Percentiles rank a stretch among this genome's conserved stretches.
Evolutionary conservation across 768 basidiomycete genomes (phyloP).

Genomic region (Hypholoma sublateritium): DNA sequence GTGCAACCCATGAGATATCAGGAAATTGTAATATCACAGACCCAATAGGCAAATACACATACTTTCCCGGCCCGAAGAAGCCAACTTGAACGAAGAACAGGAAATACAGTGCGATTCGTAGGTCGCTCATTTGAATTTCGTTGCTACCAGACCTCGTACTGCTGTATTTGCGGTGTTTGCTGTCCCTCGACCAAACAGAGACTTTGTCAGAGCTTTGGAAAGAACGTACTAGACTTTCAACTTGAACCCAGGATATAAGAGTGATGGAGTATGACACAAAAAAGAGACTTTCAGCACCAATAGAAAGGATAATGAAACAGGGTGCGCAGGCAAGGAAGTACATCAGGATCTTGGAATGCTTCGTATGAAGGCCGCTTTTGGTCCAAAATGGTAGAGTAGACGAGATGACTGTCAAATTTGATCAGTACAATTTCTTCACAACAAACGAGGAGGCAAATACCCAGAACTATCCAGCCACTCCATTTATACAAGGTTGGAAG

Average conservation of each 20-base stretch:
- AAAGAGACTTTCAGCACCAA: slow-evolving; percentile 81
- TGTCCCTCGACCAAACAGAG: slow-evolving; percentile 41
- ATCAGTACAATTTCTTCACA: no score
- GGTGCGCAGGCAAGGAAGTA: slow-evolving; percentile 73
- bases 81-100: slow-evolving; percentile 85
- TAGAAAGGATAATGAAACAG: slow-evolving; percentile 80
- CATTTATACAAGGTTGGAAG: no score
- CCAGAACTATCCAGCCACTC: no score
- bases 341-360: slow-evolving; percentile 51
- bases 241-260: slow-evolving; percentile 62
- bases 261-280: slow-evolving; percentile 67
- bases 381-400: slow-evolving; percentile 51
- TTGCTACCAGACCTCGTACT: no score
- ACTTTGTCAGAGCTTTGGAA: no score
- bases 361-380: slow-evolving; percentile 30
- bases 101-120: slow-evolving; percentile 78
- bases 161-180: slow-evolving; percentile 22
- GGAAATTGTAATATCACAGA: background rate
- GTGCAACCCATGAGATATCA: background rate
- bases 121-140: slow-evolving; percentile 52
- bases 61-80: slow-evolving; percentile 87
- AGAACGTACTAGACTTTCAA: background rate
- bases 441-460: no score
- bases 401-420: slow-evolving; percentile 38
- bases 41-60: slow-evolving; percentile 26